These are phyloP conservation scores for Agrocybe praecox DNA, from an alignment of 768 basidiomycete species.

Conservation along the genomic window DNA sequence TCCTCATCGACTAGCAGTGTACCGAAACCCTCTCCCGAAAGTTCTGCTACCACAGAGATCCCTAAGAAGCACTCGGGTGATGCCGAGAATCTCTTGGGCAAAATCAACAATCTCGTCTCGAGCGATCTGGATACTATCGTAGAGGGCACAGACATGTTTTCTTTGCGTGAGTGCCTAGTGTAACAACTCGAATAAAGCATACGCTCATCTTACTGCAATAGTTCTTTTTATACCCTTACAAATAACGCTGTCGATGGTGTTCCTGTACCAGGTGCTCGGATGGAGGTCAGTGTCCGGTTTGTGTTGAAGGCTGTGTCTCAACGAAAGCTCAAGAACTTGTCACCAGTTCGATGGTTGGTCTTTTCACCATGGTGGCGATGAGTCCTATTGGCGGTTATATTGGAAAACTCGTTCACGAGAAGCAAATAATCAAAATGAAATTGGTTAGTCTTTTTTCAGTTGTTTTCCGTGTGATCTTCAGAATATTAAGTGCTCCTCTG, in stretches of 20 bases:
- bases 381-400: constrained; percentile 63
- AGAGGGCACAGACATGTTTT: not conserved
- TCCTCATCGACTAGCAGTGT: no score
- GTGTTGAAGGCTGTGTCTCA: not conserved
- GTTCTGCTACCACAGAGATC: no score
- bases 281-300: constrained; percentile 37
- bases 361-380: constrained; percentile 51
- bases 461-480: no score
- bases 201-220: constrained; percentile 21
- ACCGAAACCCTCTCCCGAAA: no score
- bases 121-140: constrained; percentile 51
- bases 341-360: constrained; percentile 35
- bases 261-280: constrained; percentile 47
- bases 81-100: constrained; percentile 45
- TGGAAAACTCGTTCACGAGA: constrained; percentile 44
- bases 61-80: not conserved
- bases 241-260: constrained; percentile 37
- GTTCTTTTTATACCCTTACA: constrained; percentile 39
- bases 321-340: not conserved
- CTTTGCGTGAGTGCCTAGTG: not conserved
- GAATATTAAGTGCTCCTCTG: not conserved
- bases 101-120: constrained; percentile 74
- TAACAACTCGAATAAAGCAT: constrained; percentile 24
- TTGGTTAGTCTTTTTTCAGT: constrained; percentile 11
- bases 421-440: constrained; percentile 51